Base-by-base conservation (phyloP, 2,329 filamentous ascomycete genomes). In the Chrysoporthe cubensis region DNA sequence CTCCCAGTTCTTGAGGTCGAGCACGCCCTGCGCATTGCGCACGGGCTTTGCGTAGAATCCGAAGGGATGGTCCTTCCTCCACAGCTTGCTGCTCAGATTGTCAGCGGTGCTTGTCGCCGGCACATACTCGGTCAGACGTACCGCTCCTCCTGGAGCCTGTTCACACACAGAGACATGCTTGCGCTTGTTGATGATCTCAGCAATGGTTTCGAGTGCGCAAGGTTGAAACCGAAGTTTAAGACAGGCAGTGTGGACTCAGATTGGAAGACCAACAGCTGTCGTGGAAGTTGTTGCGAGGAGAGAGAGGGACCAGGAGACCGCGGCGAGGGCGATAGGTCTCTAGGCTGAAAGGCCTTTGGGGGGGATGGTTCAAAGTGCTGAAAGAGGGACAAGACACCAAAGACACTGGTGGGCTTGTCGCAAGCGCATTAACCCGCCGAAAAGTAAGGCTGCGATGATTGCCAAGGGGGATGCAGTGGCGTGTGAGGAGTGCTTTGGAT, bases 1-100 rank as follows among this genome's bases (percentile, higher is more conserved):
- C 75, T 98, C 94, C 96, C 96, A 99, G 72, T 89, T 88, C 85
- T 97, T 97, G 71, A 99, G 85, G 76, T 99, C 96, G 64, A 98
- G 86, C 1, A 93, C 88, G 66, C 94, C 94, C 72, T 93, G 87
- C 21, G 90, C 80, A 71, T 89, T 94, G 73, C 95, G 91, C 71
- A 90, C 84, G 14, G 96, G 96, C 77, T 94, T 93, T 34, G 96
- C 96, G 79, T 92, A 97, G 83, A 99, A 99, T 70, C 96, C 96
- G 76, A 99, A 99, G 0, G 96, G 96, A 76, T 99, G 96, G 74
- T 99, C 95, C 77, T 90, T 90, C 72, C 96, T 90, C 96, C 96
- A 99, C 82, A 97, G 93, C 82, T 97, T 98, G 71, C 94, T 97
- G 74, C 54, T 62, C n/a, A 32, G 56, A 6, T 37, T 40, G 61